A percentile compares a stretch with the other conserved stretches of the same genome.
Conservation (phyloP, 805 yeast genomes). For the Candida corydali region DNA sequence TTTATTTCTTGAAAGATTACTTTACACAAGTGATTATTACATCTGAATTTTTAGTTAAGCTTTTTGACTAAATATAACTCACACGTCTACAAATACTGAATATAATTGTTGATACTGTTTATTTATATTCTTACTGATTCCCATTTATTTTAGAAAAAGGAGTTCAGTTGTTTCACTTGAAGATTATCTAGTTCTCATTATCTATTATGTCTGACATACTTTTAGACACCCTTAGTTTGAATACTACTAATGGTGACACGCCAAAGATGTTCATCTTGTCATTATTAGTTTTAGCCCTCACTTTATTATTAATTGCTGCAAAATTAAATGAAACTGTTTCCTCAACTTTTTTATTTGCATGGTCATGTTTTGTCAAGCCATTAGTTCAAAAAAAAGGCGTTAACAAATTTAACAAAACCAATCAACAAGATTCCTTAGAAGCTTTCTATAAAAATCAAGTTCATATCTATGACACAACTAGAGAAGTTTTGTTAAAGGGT, state of each 20-base stretch:
- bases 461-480: constrained; percentile 67
- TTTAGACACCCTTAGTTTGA: constrained; percentile 2
- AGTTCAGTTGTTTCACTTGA: no score
- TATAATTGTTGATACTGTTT: no score
- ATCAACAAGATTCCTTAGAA: constrained; percentile 63
- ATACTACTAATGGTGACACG: constrained; percentile 10
- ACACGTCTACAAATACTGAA: no score
- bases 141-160: no score
- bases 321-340: constrained; percentile 18
- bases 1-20: no score
- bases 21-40: no score
- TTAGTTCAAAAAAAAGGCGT: constrained; percentile 10
- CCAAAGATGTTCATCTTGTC: constrained; percentile 16
- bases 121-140: no score
- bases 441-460: constrained; percentile 75
- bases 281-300: constrained; percentile 14
- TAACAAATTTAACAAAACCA: constrained; percentile 15
- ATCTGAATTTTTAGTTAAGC: no score
- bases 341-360: constrained; percentile 29
- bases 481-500: constrained; percentile 64
- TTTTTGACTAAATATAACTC: no score
- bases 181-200: no score
- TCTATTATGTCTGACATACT: constrained; percentile 8
- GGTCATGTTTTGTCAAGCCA: constrained; percentile 62
- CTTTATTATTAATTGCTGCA: constrained; percentile 13